These are phyloP conservation scores for Elongisporangium anandrum DNA, from an alignment of 352 stramenopile species.

Conservation along the genomic window DNA sequence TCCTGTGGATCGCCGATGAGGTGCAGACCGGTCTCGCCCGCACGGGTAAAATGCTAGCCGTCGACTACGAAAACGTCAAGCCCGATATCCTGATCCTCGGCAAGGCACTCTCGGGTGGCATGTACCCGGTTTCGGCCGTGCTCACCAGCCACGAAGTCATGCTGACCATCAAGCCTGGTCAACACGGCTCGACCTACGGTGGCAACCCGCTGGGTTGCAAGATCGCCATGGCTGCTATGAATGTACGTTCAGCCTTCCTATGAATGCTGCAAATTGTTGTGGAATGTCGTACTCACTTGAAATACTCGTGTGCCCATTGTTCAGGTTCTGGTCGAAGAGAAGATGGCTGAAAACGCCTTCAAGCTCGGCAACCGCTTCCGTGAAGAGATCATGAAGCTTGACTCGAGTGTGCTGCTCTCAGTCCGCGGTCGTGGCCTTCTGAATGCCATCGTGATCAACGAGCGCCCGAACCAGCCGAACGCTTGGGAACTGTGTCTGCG, in stretches of 20 bases:
- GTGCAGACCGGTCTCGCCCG: constrained; percentile 96
- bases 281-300: neutral
- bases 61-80: constrained; percentile 95
- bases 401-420: constrained; percentile 57
- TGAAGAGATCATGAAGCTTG: constrained; percentile 78
- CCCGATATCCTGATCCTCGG: constrained; percentile 98
- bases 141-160: constrained; percentile 97
- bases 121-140: constrained; percentile 97
- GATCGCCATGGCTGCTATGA: constrained; percentile 95
- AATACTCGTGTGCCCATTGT: neutral
- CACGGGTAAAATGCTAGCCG: constrained; percentile 95
- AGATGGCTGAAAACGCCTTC: constrained; percentile 93
- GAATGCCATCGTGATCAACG: constrained; percentile 97
- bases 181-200: constrained; percentile 97
- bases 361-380: constrained; percentile 93
- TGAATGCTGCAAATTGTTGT: too few relatives aligned
- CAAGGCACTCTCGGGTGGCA: constrained; percentile 95
- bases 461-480: constrained; percentile 78
- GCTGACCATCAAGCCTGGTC: constrained; percentile 96
- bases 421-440: constrained; percentile 96
- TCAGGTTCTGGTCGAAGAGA: constrained; percentile 95
- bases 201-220: constrained; percentile 96
- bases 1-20: constrained; percentile 99
- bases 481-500: constrained; percentile 96
- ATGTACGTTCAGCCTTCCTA: constrained; percentile 21